Base-by-base conservation (phyloP, 257 asterid genomes). In the Ocimum tenuiflorum region DNA sequence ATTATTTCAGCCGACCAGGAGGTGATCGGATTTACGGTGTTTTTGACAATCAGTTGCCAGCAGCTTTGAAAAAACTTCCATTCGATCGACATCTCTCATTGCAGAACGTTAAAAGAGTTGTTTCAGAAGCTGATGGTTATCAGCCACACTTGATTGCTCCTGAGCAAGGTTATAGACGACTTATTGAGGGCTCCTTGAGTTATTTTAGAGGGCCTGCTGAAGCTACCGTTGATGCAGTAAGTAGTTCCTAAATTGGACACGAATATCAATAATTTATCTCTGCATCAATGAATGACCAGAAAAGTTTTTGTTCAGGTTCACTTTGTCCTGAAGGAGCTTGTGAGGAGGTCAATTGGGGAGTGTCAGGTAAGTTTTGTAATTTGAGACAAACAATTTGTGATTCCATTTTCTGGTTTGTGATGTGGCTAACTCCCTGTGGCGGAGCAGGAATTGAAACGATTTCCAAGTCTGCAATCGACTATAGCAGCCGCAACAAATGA, bases 121-220 rank as follows among this genome's bases (percentile, higher is more conserved):
- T 91, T 69, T 89, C 98, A 33, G 96, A 91, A 70, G 96, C 96
- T 66, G 98, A 91, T 78, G 98, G 98, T 65, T 91, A 89, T 75
- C 96, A 91, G 69, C 98, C 98, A 4, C 96, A 91, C 79, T 86
- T 91, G 85, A 91, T 91, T 79, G 96, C 97, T 24, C 97, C 97
- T 23, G 97, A 91, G 82, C 97, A 88, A 88, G 97, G 95, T 67
- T 91, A 91, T 75, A 81, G 95, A 11, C 80, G 97, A 29, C 95
- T 91, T 65, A 88, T 91, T 63, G 97, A 91, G 77, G 91, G 96
- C 31, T 78, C 95, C 9, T 68, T 91, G 78, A 86, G 81, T 76
- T 91, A 88, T 73, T 91, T 88, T 67, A 79, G 91, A 58, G 97
- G 97, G 18, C 97, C 97, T 20, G 90, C 96, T 78, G 97, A 91